These are phyloP conservation scores for Epichloe elymi DNA, from an alignment of 2,329 filamentous ascomycete genomes.

Conservation along the genomic window DNA sequence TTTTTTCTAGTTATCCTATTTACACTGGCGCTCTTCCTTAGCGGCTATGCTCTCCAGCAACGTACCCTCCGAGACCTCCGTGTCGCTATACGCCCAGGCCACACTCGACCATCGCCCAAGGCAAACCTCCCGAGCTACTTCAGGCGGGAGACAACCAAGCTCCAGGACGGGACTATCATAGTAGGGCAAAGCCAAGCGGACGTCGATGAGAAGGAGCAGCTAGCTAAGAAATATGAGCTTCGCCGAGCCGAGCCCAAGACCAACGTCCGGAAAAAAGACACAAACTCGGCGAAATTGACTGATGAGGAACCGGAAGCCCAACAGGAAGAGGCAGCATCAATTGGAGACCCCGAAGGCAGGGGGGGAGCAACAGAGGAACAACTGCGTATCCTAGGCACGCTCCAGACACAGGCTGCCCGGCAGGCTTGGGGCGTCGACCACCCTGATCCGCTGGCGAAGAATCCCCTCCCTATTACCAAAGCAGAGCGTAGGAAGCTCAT, in stretches of 20 bases:
- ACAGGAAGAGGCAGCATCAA: constrained; percentile 6
- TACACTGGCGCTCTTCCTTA: constrained; percentile 72
- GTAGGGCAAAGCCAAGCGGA: constrained; percentile 24
- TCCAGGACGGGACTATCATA: constrained; percentile 33
- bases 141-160: constrained; percentile 29
- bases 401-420: constrained; percentile 19
- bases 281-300: not conserved
- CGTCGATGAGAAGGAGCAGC: constrained; percentile 13
- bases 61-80: constrained; percentile 69
- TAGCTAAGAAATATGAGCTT: constrained; percentile 9
- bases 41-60: constrained; percentile 79
- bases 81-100: constrained; percentile 46
- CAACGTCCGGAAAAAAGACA: not conserved
- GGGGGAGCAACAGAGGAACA: constrained; percentile 14
- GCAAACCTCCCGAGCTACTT: constrained; percentile 39
- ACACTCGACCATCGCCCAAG: constrained; percentile 32
- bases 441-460: constrained; percentile 23
- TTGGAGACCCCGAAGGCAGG: constrained; percentile 3
- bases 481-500: constrained; percentile 44
- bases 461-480: constrained; percentile 34
- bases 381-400: constrained; percentile 18
- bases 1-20: constrained; percentile 51
- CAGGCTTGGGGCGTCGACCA: constrained; percentile 22
- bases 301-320: not conserved
- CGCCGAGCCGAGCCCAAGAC: constrained; percentile 11